These are phyloP conservation scores for Aegilops bicornis DNA, from an alignment of 176 grass and related monocot species.

Conservation along the genomic window DNA sequence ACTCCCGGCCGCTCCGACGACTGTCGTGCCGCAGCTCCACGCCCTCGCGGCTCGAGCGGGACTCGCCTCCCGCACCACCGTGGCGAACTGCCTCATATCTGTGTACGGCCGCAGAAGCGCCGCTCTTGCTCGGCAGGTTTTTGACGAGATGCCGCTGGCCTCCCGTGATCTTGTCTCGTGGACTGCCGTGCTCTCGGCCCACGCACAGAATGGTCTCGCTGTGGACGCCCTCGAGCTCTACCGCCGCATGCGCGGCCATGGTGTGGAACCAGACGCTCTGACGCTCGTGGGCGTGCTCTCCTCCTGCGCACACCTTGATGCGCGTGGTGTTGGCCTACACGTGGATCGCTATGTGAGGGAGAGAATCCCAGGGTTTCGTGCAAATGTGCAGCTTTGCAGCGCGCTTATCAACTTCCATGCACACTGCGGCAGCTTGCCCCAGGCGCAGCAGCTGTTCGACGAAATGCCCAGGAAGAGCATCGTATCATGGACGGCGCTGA, in stretches of 20 bases:
- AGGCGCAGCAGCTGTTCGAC: constrained; percentile 57
- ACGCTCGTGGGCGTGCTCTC: constrained; percentile 67
- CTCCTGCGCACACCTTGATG: constrained; percentile 53
- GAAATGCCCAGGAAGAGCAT: constrained; percentile 53
- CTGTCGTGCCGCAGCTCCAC: constrained; percentile 49
- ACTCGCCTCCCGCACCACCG: background rate
- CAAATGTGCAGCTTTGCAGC: constrained; percentile 59
- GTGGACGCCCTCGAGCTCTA: constrained; percentile 51
- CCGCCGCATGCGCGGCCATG: constrained; percentile 38
- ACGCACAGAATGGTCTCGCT: constrained; percentile 55
- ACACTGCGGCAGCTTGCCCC: constrained; percentile 38
- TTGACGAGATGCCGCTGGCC: constrained; percentile 40
- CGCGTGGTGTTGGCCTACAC: constrained; percentile 25
- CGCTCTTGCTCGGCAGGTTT: constrained; percentile 34
- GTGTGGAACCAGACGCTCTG: constrained; percentile 52
- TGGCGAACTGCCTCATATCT: constrained; percentile 60
- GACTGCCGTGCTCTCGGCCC: constrained; percentile 62
- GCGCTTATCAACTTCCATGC: constrained; percentile 68
- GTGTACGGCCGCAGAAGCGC: constrained; percentile 39
- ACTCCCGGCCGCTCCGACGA: constrained; percentile 27
- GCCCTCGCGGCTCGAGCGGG: constrained; percentile 19
- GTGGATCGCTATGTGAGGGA: constrained; percentile 36
- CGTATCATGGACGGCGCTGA: constrained; percentile 65
- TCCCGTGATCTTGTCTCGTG: constrained; percentile 56
- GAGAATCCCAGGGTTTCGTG: constrained; percentile 10